phyloP scores from a whole-genome alignment of 1,284 basidiomycete species.

The Stereum hirsutum region DNA sequence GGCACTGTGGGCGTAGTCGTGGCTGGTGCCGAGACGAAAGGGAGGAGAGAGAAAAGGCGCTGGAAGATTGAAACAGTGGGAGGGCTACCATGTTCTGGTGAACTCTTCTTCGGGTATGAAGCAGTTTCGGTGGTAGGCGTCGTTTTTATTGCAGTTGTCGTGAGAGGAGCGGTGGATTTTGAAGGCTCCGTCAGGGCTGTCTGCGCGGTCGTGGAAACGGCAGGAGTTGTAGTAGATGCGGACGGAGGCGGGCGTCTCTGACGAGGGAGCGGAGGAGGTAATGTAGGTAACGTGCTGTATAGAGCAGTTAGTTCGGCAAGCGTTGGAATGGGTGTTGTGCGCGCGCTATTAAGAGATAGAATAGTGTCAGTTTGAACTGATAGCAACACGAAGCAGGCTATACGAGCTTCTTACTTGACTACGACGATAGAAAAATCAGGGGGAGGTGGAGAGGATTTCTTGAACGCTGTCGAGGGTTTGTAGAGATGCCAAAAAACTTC shows the following conservation, averaged over 20 bases:
- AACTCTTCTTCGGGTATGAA: too few species aligned
- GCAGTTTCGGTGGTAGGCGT: too few species aligned
- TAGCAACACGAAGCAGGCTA: not conserved
- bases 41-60: constrained; percentile 1
- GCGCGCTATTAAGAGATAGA: constrained; percentile 37
- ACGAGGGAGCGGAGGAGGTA: constrained; percentile 44
- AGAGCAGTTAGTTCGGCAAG: constrained; percentile 58
- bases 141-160: not conserved
- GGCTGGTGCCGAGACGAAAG: constrained; percentile 7
- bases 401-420: constrained; percentile 63
- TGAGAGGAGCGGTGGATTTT: not conserved
- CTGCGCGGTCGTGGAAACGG: constrained; percentile 12
- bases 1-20: constrained; percentile 8
- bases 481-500: constrained; percentile 87
- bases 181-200: constrained; percentile 4
- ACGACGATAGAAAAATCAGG: constrained; percentile 89
- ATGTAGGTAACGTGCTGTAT: constrained; percentile 52
- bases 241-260: constrained; percentile 21
- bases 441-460: constrained; percentile 67
- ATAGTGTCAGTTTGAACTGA: not conserved
- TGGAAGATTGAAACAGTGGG: too few species aligned
- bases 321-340: constrained; percentile 65
- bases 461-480: constrained; percentile 82
- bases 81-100: too few species aligned
- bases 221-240: constrained; percentile 7